Evolutionary conservation across 2,329 filamentous ascomycete genomes (phyloP).

Genomic region (Massarina eburnea): DNA sequence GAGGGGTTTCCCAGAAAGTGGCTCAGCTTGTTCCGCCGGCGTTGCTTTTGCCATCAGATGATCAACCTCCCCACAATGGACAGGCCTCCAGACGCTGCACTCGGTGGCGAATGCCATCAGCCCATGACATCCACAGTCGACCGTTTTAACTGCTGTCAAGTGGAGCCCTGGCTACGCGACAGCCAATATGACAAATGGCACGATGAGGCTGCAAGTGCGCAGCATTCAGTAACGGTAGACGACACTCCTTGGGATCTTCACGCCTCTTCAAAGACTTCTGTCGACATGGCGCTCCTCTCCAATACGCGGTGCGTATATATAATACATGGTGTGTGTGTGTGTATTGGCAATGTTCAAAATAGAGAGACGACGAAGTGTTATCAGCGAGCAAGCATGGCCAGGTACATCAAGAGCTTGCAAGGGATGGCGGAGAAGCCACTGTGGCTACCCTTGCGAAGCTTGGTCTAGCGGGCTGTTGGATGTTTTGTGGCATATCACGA

Average conservation of each 20-base stretch:
- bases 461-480: not conserved
- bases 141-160: conserved; percentile 20
- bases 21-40: conserved; percentile 12
- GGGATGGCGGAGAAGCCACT: conserved; percentile 10
- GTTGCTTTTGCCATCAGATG: conserved; percentile 32
- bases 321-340: not conserved
- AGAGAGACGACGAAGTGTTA: not conserved
- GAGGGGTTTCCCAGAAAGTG: conserved; percentile 26
- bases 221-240: not conserved
- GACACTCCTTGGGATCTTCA: not conserved
- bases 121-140: conserved; percentile 17
- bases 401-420: conserved; percentile 2
- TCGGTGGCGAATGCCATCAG: conserved; percentile 21
- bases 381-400: not conserved
- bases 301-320: not conserved
- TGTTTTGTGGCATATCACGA: conserved; percentile 12
- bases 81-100: conserved; percentile 22
- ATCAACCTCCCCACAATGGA: conserved; percentile 23
- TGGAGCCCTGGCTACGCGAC: conserved; percentile 4
- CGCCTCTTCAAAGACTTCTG: not conserved
- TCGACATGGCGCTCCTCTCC: not conserved
- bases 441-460: conserved; percentile 9
- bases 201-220: not conserved
- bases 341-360: not conserved
- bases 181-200: not conserved